Evolutionary conservation across 225 moss, liverwort and hornwort species (phyloP), one percentile per base, ranked within the genome.

Genomic region (Climacium dendroides): DNA sequence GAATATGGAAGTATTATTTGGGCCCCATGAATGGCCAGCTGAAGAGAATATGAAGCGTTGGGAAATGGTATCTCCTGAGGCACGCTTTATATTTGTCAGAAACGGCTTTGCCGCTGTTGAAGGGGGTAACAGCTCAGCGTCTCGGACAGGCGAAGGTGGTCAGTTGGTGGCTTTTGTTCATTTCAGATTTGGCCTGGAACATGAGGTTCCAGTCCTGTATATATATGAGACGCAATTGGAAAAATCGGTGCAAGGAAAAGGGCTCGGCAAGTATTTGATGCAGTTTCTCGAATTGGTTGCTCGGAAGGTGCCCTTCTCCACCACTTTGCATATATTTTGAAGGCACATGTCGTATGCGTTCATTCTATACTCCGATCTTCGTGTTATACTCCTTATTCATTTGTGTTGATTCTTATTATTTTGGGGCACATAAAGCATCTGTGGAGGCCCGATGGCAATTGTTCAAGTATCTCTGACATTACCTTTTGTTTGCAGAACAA

Each of bases 191-290:
- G 92, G 96, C 80, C 89, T 99, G 87, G 98, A 99, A 84, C 95
- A 96, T 78, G 97, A 96, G 74, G 93, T 97, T 60, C 97, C 98
- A 76, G 96, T 95, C 63, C 89, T 99, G 69, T 97, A 96, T 88
- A 91, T 96, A 87, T 99, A 95, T 89, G 98, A 99, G 86, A 95
- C 94, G 50, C 98, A 99, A 94, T 85, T 99, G 88, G 95, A 99
- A 77, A 96, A 93, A 89, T 92, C 91, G 75, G 93, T 96, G 67
- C 98, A 99, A 92, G 89, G 94, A 43, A 96, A 94, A 89, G 98
- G 98, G 61, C 94, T 99, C 45, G 98, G 97, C 84, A 96, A 95
- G 89, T 96, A 95, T 83, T 94, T 99, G 87, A 96, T 99, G 99
- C 94, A 94, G 83, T 96, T 97, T 47, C 91, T 96, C 66, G 97